Base-by-base conservation (phyloP, 768 basidiomycete genomes). In the Suillus clintonianus region DNA sequence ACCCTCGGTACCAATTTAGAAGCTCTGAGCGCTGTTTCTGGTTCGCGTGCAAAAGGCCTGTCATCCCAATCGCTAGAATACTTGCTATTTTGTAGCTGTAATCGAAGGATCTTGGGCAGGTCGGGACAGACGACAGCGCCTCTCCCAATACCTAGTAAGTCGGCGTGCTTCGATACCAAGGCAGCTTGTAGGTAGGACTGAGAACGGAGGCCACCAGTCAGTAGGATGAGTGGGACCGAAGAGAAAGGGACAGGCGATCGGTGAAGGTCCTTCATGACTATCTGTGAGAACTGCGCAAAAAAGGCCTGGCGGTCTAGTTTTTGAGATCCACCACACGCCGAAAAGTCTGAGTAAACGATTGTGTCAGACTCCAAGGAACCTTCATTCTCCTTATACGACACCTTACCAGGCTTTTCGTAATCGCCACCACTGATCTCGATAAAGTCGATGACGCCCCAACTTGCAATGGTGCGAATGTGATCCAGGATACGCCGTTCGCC, bases 401-500 rank as follows among this genome's bases (percentile, higher is more conserved):
- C 68, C 81, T 19, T 68, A 89, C 93, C 85, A 68, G 91, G 89
- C 19, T 82, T 85, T 70, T 94, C 91, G 67, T 96, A 97, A 71
- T 89, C 88, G 0, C 94, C 94, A 2, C 94, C 94, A 61, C 89
- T 92, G 64, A 97, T 85, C 74, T 97, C 94, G 58, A 97, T 86
- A 70, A 94, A 90, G 73, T 97, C 94, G 5, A 96, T 70, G 19
- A 78, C 76, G 1, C 82, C 82, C 87, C 92, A 92, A 43, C 74
- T 71, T 0, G 89, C 84, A 34, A 95, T 85, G 43, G 81, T 72
- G 19, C 77, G 73, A 14, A 94, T 78, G 69, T 95, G 88, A 24
- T 81, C 74, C 3, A 94, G 74, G 1, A 89, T 89, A 30, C 82
- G 77, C 70, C 39, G 63, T 34, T 61, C 57, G 42, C 76, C 71